Base-by-base conservation (phyloP, 805 yeast genomes). In the Candida schatavii region DNA sequence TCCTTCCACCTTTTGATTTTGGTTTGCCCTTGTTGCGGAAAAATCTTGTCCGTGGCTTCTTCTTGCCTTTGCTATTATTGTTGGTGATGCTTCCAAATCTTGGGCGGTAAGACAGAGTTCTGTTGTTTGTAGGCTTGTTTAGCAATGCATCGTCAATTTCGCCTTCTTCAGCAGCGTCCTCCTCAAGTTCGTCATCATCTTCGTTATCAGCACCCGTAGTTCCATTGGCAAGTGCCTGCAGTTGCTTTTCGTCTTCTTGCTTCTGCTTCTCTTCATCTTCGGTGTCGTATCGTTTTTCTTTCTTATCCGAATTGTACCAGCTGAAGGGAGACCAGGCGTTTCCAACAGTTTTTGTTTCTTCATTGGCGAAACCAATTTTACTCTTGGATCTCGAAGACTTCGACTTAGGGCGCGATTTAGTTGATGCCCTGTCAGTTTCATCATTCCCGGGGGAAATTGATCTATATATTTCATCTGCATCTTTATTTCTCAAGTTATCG, bases 251-350 rank as follows among this genome's bases (percentile, higher is more conserved):
- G 15, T 26, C 29, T 6, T 33, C 36, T 13, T 36, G 26, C 23
- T 30, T 50, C 37, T 52, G 59, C 23, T 45, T 44, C 17, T 48
- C 53, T 5, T 61, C 63, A 23, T 58, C 58, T 4, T 62, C 69
- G 25, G 49, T 48, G 1, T 39, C 44, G 42, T 66, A 69, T 28
- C 75, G 49, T 4, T 51, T 42, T 41, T 69, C 72, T 20, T 54
- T 47, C 17, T 56, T 58, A 45, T 69, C 75, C 1, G 44, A 46
- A 22, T 43, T 43, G 37, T 38, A 43, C n/a, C 54, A 47, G 27
- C 47, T 52, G 46, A 64, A 62, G 41, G 66, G 62, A 9, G 56
- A 46, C 47, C 66, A 55, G 0, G 72, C 51, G 41, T 67, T 68
- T n/a, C 59, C 55, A 6, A 66, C 46, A 2, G 53, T 43, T 28